Evolutionary conservation across 805 yeast species (phyloP), one percentile per base, ranked within the genome.

Genomic region (Yamadazyma tumulicola): DNA sequence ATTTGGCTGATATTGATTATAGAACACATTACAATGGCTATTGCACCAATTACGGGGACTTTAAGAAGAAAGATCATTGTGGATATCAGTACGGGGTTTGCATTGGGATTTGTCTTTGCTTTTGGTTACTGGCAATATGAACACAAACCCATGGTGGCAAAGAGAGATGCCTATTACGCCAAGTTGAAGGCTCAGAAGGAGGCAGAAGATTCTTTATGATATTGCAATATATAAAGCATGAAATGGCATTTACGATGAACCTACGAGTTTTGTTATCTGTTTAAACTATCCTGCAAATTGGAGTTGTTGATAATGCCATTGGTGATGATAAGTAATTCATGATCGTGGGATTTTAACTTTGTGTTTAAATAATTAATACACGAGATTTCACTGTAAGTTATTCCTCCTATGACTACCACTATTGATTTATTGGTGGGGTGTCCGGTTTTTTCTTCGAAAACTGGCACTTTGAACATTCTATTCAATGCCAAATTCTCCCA

Each of bases 141-240:
- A 52, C 97, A 89, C 82, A 80, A 75, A 71, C 75, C 79, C 23
- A 49, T 71, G 42, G 83, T 85, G 38, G 73, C 72, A 48, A 73
- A 68, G 55, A 85, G 96, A 76, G 97, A 89, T 63, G 79, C 76
- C 39, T 87, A 78, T 77, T 89, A 89, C 67, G 78, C 81, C 44
- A 71, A 79, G 51, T 68, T 84, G 60, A 91, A 88, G 50, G 79
- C 80, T 58, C 72, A 79, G 67, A 82, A 83, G 73, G 74, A 73
- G 49, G 69, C 73, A 42, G 81, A 76, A 57, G 79, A 74, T 37
- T 44, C 68, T 27, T 64, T 53, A 28, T 35, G 20, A 34, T 18
- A 8, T 8, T 12, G 28, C 28, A n/a, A n/a, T n/a, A n/a, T n/a
- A n/a, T n/a, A n/a, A 21, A n/a, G n/a, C n/a, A n/a, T n/a, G n/a